A percentile compares a stretch with the other conserved stretches of the same genome.
phyloP scores from a whole-genome alignment of 352 stramenopile genomes.

The Pythium plurisporium region DNA sequence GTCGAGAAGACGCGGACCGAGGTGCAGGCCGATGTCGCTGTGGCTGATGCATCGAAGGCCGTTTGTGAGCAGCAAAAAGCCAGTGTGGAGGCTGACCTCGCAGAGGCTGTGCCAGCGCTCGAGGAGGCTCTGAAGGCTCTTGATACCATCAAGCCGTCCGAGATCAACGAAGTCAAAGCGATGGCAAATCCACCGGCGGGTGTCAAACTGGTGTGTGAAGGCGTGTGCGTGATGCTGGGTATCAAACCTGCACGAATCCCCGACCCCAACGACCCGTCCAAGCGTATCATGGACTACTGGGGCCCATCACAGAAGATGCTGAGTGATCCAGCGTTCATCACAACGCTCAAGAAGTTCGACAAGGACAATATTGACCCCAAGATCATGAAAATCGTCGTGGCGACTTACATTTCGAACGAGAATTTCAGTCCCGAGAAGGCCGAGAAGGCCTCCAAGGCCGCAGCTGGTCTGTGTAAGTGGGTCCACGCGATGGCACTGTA shows the following conservation, averaged over 20 bases:
- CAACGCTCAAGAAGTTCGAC: constrained; percentile 85
- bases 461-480: constrained; percentile 76
- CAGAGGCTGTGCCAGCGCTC: constrained; percentile 90
- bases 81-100: constrained; percentile 87
- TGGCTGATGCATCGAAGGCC: constrained; percentile 79
- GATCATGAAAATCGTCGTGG: constrained; percentile 84
- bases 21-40: constrained; percentile 77
- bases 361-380: constrained; percentile 87
- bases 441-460: constrained; percentile 60
- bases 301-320: constrained; percentile 92
- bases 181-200: constrained; percentile 91
- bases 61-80: constrained; percentile 89
- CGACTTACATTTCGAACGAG: constrained; percentile 89
- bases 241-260: constrained; percentile 92
- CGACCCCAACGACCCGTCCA: constrained; percentile 87
- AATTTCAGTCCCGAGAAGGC: constrained; percentile 91
- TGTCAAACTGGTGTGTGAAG: constrained; percentile 92
- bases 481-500: constrained; percentile 92
- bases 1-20: constrained; percentile 78
- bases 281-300: constrained; percentile 95
- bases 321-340: constrained; percentile 90
- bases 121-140: constrained; percentile 92
- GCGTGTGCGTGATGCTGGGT: constrained; percentile 93
- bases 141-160: constrained; percentile 89
- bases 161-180: constrained; percentile 93